Percentiles rank a stretch among this genome's conserved stretches.
Evolutionary conservation across 129 eudicot species (phyloP).

Genomic region (Flaveria linearis): DNA sequence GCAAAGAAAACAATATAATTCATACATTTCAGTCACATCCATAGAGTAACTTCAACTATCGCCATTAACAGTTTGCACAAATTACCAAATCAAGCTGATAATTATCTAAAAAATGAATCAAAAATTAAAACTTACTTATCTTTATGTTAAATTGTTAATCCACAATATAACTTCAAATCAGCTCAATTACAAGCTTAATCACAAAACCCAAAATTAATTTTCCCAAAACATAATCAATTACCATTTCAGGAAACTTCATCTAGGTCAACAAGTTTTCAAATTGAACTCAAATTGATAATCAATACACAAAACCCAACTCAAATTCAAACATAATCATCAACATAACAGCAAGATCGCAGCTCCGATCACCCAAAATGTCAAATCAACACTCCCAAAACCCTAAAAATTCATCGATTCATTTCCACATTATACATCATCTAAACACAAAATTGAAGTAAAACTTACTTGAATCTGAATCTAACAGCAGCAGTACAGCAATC

Average conservation of each 20-base stretch:
- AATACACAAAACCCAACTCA: slow-evolving; percentile 19
- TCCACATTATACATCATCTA: slow-evolving; percentile 4
- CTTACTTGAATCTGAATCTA: slow-evolving; percentile 55
- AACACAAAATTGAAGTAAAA: slow-evolving; percentile 33
- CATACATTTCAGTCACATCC: background rate
- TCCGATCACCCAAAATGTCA: slow-evolving; percentile 24
- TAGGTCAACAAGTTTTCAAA: slow-evolving; percentile 39
- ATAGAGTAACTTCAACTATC: background rate
- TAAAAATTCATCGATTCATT: slow-evolving; percentile 9
- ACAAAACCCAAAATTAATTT: slow-evolving; percentile 8
- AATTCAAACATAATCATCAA: slow-evolving; percentile 2
- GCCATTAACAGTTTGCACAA: background rate
- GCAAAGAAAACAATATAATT: slow-evolving; percentile 1
- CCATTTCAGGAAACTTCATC: slow-evolving; percentile 31
- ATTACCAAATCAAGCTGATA: slow-evolving; percentile 26
- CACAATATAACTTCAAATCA: slow-evolving; percentile 14
- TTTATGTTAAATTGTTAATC: background rate
- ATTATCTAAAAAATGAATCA: background rate
- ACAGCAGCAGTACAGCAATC: slow-evolving; percentile 31
- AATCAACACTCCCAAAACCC: slow-evolving; percentile 36
- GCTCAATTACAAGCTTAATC: slow-evolving; percentile 23
- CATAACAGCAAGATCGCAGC: slow-evolving; percentile 28
- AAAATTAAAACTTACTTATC: slow-evolving; percentile 3
- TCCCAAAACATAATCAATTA: slow-evolving; percentile 24
- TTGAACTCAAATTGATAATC: slow-evolving; percentile 37